Percentiles rank a stretch among this genome's conserved stretches.
These are phyloP conservation scores for Clausena lansium DNA, from an alignment of 345 rosid species.

Conservation along the genomic window DNA sequence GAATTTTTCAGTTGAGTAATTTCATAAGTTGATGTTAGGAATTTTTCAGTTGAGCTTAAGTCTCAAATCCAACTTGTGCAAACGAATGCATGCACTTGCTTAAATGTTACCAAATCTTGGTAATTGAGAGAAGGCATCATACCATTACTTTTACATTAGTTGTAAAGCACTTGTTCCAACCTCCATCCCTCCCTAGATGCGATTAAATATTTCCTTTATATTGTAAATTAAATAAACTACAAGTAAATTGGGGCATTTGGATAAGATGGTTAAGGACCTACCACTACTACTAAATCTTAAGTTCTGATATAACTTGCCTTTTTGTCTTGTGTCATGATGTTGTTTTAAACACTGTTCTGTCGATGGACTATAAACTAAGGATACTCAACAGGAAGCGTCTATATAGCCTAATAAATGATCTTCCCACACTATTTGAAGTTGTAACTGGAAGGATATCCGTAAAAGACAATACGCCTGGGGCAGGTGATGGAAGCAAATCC, in stretches of 20 bases:
- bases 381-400: slow-evolving; percentile 55
- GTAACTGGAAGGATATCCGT: slow-evolving; percentile 55
- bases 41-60: background rate
- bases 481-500: slow-evolving; percentile 72
- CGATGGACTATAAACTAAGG: background rate
- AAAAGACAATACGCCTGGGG: slow-evolving; percentile 58
- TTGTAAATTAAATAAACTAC: background rate
- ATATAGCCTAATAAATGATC: slow-evolving; percentile 69
- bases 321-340: background rate
- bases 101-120: background rate
- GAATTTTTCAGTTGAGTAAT: slow-evolving; percentile 2
- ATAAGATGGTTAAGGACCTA: background rate
- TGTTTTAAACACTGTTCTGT: background rate
- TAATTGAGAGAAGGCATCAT: background rate
- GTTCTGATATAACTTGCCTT: background rate
- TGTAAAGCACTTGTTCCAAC: background rate
- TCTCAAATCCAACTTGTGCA: background rate
- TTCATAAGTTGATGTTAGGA: too few species aligned
- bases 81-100: background rate
- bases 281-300: background rate
- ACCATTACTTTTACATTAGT: background rate
- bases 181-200: background rate
- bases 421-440: slow-evolving; percentile 68
- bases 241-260: background rate
- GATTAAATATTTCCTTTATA: background rate